Evolutionary conservation across 495 filamentous ascomycete genomes (phyloP).

Genomic region (Achaetomiella virescens): DNA sequence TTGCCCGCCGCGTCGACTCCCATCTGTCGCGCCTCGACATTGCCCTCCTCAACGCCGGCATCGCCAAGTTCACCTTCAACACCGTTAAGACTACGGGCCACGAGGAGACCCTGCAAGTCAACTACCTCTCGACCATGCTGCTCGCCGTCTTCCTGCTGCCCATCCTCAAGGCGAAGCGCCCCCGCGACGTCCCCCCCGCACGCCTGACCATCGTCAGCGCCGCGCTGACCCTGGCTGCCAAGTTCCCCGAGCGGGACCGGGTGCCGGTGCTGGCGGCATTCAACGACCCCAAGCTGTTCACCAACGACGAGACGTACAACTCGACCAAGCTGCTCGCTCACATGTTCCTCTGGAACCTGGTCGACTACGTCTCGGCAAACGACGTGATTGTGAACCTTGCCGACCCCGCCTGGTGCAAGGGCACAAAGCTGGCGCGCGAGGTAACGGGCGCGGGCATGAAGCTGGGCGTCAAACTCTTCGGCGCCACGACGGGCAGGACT

Average conservation of each 20-base stretch:
- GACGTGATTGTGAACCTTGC: conserved; percentile 46
- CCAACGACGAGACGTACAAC: conserved; percentile 25
- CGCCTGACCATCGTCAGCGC: too few relatives aligned
- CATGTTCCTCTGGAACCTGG: conserved; percentile 39
- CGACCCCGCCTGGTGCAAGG: conserved; percentile 41
- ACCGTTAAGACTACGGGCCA: conserved; percentile 43
- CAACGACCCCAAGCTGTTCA: too few relatives aligned
- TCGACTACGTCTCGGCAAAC: conserved; percentile 35
- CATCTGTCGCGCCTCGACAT: conserved; percentile 41
- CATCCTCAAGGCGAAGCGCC: conserved; percentile 31
- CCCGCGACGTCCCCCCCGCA: too few relatives aligned
- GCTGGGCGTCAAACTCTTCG: conserved; percentile 18
- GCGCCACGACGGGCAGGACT: conserved; percentile 24
- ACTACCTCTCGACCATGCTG: conserved; percentile 45
- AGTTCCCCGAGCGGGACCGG: too few relatives aligned
- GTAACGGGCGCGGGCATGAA: conserved; percentile 9
- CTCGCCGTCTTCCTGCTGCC: conserved; percentile 47
- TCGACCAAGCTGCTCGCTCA: conserved; percentile 38
- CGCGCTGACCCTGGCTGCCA: too few relatives aligned
- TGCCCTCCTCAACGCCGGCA: conserved; percentile 49
- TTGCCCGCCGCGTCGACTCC: conserved; percentile 33
- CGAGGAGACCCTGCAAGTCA: conserved; percentile 42
- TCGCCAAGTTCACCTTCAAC: conserved; percentile 29
- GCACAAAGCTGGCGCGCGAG: conserved; percentile 36
- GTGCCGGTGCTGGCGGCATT: too few relatives aligned